Base-by-base conservation (phyloP, 306 rosid genomes). In the Betula pendula region DNA sequence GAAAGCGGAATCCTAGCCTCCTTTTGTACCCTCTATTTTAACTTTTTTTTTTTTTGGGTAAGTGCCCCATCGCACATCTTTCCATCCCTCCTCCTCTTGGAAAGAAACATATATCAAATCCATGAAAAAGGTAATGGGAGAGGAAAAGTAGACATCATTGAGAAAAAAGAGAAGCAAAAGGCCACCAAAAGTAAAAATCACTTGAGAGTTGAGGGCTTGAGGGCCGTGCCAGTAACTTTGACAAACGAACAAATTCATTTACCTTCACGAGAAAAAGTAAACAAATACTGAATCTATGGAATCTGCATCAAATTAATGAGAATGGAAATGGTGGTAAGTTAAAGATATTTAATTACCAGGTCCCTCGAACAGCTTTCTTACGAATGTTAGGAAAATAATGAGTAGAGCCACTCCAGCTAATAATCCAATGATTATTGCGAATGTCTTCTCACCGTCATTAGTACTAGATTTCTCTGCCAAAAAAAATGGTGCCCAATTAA, bases 341-440 rank as follows among this genome's bases (percentile, higher is more conserved):
- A 19, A 38, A 47, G 4, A 15, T 10, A 4, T 49, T 62, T 53
- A 14, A 7, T 4, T 88, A 90, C 96, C 98, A 19, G 80, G 75
- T 78, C 82, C 81, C 53, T 78, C 91, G 1, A 85, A 87, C 45
- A 92, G 79, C 80, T 81, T 92, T 77, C 91, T 81, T 13, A 95
- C 24, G 85, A 95, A 95, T 38, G 89, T 81, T 19, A 92, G 86
- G 80, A 92, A 92, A 74, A 95, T 88, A 44, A 95, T 90, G 24
- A 95, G 83, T 3, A 95, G 72, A 31, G 97, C 97, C 31, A 92
- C 93, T 45, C 88, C 98, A 2, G 98, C 96, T 79, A 95, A 73
- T 80, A 95, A 79, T 65, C 98, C 98, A 60, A 95, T 80, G 65
- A 95, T 92, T 72, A 95, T 80, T 24, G 98, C 98, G 82, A 95